A percentile compares a stretch with the other conserved stretches of the same genome.
Conservation (phyloP, 208 protist genomes). For the Angomonas desouzai region DNA sequence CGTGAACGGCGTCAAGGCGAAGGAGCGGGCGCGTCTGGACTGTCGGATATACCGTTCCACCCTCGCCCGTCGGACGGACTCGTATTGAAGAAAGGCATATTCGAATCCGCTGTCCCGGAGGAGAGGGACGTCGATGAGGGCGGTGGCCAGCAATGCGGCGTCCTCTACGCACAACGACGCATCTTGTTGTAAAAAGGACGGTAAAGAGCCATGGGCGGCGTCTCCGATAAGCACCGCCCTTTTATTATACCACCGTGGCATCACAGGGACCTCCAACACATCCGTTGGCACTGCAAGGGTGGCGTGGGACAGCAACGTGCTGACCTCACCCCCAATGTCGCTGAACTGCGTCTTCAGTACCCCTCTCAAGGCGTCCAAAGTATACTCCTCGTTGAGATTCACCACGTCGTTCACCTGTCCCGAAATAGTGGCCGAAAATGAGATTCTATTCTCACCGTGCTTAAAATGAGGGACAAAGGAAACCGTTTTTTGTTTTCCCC, state of each 20-base stretch:
- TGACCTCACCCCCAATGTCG: slow-evolving; percentile 40
- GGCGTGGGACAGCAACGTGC: slow-evolving; percentile 30
- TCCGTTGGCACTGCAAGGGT: slow-evolving; percentile 65
- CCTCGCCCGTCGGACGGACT: slow-evolving; percentile 73
- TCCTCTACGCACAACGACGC: slow-evolving; percentile 87
- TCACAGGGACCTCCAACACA: slow-evolving; percentile 79
- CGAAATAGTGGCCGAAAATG: slow-evolving; percentile 74
- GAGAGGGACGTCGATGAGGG: slow-evolving; percentile 77
- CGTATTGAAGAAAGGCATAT: slow-evolving; percentile 84
- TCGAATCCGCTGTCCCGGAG: slow-evolving; percentile 72
- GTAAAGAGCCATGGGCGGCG: slow-evolving; percentile 77
- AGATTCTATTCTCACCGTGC: slow-evolving; percentile 41
- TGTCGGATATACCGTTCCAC: slow-evolving; percentile 88
- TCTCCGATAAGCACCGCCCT: slow-evolving; percentile 84
- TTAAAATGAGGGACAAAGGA: slow-evolving; percentile 39
- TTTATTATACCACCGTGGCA: slow-evolving; percentile 88
- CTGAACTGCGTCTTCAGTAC: slow-evolving; percentile 55
- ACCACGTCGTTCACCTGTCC: slow-evolving; percentile 38
- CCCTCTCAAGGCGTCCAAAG: slow-evolving; percentile 36
- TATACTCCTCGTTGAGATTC: slow-evolving; percentile 38
- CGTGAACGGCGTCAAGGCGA: slow-evolving; percentile 47
- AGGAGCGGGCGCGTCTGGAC: slow-evolving; percentile 60
- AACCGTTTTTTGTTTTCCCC: slow-evolving; percentile 43
- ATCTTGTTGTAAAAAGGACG: slow-evolving; percentile 82
- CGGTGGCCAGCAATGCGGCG: slow-evolving; percentile 76